Conservation (phyloP, 495 filamentous ascomycete genomes). For the Daldinia childiae region DNA sequence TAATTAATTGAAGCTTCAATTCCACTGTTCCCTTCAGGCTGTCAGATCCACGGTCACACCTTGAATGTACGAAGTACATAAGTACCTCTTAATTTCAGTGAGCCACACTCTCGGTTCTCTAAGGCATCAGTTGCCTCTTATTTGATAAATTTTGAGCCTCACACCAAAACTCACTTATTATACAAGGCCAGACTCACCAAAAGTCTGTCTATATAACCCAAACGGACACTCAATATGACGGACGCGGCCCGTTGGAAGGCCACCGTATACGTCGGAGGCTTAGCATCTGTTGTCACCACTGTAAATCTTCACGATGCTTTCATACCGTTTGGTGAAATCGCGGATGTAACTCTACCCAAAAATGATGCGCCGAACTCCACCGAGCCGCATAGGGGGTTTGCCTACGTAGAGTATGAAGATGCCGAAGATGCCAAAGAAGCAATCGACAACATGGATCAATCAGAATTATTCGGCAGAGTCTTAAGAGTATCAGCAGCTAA, state of each 20-base stretch:
- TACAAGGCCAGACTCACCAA: not conserved
- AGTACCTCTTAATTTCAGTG: slow-evolving; percentile 11
- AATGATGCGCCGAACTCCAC: slow-evolving; percentile 74
- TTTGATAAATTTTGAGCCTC: slow-evolving; percentile 5
- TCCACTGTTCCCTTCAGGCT: not conserved
- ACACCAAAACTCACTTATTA: not conserved
- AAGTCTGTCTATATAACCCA: not conserved
- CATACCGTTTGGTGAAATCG: slow-evolving; percentile 94
- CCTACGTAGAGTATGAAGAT: slow-evolving; percentile 94
- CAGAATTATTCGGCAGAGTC: slow-evolving; percentile 91
- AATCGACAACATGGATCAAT: slow-evolving; percentile 99
- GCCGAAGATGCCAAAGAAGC: slow-evolving; percentile 89
- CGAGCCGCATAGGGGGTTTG: slow-evolving; percentile 90
- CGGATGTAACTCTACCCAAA: slow-evolving; percentile 87
- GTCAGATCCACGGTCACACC: not conserved
- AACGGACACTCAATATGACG: slow-evolving; percentile 65
- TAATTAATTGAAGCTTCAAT: not conserved
- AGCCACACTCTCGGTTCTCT: slow-evolving; percentile 23
- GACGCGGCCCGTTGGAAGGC: slow-evolving; percentile 85
- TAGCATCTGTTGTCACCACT: slow-evolving; percentile 79
- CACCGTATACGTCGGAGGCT: slow-evolving; percentile 90
- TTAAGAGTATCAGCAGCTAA: slow-evolving; percentile 94
- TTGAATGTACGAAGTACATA: not conserved
- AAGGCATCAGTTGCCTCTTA: slow-evolving; percentile 27
- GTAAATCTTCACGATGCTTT: slow-evolving; percentile 87